Evolutionary conservation across 1,139 yeast species (phyloP).

Genomic region (Yamadazyma epiphylla): DNA sequence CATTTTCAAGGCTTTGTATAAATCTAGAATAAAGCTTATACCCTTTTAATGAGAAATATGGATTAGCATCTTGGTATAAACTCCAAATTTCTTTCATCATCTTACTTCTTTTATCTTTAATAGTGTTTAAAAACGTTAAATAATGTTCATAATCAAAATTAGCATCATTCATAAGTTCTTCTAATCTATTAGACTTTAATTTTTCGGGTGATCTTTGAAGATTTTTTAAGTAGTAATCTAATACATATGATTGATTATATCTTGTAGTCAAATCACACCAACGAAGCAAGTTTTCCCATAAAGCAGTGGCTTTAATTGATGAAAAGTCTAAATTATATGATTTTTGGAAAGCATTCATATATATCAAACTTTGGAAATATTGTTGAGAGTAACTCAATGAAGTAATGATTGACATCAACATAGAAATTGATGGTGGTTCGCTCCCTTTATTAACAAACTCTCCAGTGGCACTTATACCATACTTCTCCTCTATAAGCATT

Average conservation of each 20-base stretch:
- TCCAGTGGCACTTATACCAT: constrained; percentile 30
- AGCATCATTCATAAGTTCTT: constrained; percentile 29
- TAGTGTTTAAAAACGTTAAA: constrained; percentile 23
- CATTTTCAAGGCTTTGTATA: constrained; percentile 16
- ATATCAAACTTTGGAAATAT: constrained; percentile 30
- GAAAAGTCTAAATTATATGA: constrained; percentile 23
- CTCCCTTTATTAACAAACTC: constrained; percentile 8
- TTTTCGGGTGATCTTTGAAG: constrained; percentile 3
- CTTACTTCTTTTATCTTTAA: constrained; percentile 22
- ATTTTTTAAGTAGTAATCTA: constrained; percentile 21
- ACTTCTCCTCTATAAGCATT: constrained; percentile 24
- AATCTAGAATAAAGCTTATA: constrained; percentile 22
- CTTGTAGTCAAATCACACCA: constrained; percentile 34
- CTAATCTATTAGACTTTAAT: constrained; percentile 11
- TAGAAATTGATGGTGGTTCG: constrained; percentile 19
- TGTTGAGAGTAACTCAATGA: constrained; percentile 28
- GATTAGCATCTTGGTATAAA: constrained; percentile 21
- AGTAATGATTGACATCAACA: constrained; percentile 27
- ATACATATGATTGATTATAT: constrained; percentile 24
- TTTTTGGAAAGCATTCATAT: constrained; percentile 34
- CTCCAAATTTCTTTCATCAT: constrained; percentile 33
- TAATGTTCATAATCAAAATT: constrained; percentile 41
- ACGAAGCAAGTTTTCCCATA: constrained; percentile 36
- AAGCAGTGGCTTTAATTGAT: constrained; percentile 15
- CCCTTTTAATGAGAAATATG: constrained; percentile 22